Base-by-base conservation (phyloP, 768 basidiomycete genomes). In the Phaeotremella fagi region DNA sequence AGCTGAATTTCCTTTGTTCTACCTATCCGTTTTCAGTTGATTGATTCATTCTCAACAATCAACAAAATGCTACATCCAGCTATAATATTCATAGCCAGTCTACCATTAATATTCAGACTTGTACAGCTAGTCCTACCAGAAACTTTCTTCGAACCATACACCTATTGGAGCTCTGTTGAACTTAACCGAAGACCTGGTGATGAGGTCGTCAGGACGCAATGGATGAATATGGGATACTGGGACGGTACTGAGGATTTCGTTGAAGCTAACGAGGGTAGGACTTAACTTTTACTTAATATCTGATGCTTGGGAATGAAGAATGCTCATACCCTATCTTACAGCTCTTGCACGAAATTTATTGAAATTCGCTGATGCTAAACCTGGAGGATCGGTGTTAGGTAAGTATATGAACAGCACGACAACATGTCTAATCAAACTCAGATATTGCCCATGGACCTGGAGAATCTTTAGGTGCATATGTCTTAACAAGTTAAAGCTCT, bases 141-240 rank as follows among this genome's bases (percentile, higher is more conserved):
- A 27, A 20, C 31, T 11, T 51, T 37, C 12, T 50, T 64, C 46
- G 63, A 64, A 31, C 53, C 63, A 20, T 68, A 68, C 44, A 49
- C 45, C 15, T 44, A 59, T 31, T 44, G 55, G 41, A 55, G 58
- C 28, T 45, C 63, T 4, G 37, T 36, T 15, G 45, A 31, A 5
- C 58, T 68, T 20, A 68, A 68, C 36, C 46, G 38, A 42, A 25
- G 49, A 22, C 3, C 4, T 18, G 33, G 26, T 31, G 25, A 50
- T 42, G 43, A 33, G 46, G 27, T 23, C 45, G 54, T 35, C 26
- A 31, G 18, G 41, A 55, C 48, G 4, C 38, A 37, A 51, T 70
- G 68, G 68, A 48, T 51, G 36, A 70, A 70, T 50, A 63, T 70
- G 59, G 68, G 68, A 6, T 66, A 52, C 29, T 70, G 68, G 68